These are phyloP conservation scores for Fusarium sp. DNA, from an alignment of 2,329 filamentous ascomycete genomes.

Conservation along the genomic window DNA sequence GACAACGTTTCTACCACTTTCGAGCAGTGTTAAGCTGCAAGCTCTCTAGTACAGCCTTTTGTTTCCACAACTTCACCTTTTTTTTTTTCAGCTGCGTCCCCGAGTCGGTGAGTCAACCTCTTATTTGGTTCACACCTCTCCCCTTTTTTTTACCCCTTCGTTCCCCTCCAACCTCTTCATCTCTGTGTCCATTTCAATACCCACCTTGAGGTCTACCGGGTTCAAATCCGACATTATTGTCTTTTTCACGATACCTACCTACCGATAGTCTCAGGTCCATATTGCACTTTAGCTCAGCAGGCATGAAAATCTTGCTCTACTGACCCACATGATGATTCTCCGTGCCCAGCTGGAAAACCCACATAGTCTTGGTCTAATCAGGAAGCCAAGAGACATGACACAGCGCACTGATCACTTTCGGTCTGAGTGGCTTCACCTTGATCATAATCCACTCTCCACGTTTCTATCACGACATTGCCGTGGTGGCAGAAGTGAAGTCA, in stretches of 20 bases:
- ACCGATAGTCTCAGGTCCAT: not conserved
- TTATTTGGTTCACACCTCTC: constrained; percentile 20
- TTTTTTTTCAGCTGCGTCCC: not conserved
- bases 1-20: not conserved
- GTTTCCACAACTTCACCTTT: constrained; percentile 4
- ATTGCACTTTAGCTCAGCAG: constrained; percentile 41
- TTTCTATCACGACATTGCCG: constrained; percentile 33
- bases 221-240: constrained; percentile 40
- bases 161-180: constrained; percentile 40
- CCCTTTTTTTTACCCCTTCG: constrained; percentile 9
- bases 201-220: constrained; percentile 26
- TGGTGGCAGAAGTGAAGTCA: not conserved
- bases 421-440: constrained; percentile 40
- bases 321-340: constrained; percentile 12
- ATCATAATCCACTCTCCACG: constrained; percentile 24
- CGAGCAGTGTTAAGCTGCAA: not conserved
- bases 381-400: constrained; percentile 42
- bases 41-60: not conserved
- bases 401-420: constrained; percentile 20
- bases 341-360: constrained; percentile 10
- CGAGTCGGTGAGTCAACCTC: constrained; percentile 27
- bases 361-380: constrained; percentile 37
- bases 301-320: constrained; percentile 42
- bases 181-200: constrained; percentile 30
- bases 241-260: constrained; percentile 21